Evolutionary conservation across 495 filamentous ascomycete species (phyloP), one percentile per base, ranked within the genome.

Genomic region (Geoglossum glabrum): DNA sequence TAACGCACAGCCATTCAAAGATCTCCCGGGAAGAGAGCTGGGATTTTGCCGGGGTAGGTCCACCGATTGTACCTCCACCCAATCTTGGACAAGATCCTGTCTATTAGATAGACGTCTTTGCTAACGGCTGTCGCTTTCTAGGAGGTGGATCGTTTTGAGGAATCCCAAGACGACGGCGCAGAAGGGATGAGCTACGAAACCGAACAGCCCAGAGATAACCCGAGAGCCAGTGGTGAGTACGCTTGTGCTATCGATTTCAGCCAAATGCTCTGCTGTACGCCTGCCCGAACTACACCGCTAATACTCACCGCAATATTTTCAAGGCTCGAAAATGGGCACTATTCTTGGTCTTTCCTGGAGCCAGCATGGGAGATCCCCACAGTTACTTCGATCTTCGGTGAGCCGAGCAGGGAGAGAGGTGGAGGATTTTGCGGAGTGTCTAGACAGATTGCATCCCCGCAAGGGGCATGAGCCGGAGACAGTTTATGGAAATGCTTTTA

Each of bases 401-500:
- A 78, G 81, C 59, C 75, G 78, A 6, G 75, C 82, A 40, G 78
- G 76, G 55, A 74, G 74, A 55, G 80, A 85, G 63, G 77, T 83
- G 54, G 77, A 84, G 62, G 73, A 72, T 23, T 85, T 84, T 60
- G 81, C 81, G n/a, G 74, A 80, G 59, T 73, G 73, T 60, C 69
- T 85, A n/a, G 81, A 83, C 63, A 71, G 72, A 45, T 79, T 81
- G 45, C 76, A 49, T 8, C 57, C 62, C 15, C 58, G 56, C 28
- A 64, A 62, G 57, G 56, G 58, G 19, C 45, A 45, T 10, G 57
- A 61, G 46, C 52, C 57, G 0, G 52, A 52, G 40, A 26, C 57
- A 17, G 6, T 33, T 17, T 66, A 64, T 57, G 56, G 62, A 2
- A 49, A 23, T 9, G 62, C 68, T 3, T 50, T 72, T 27, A 55